phyloP scores from a whole-genome alignment of 1,284 basidiomycete species.

The Afroboletus lepidellus region DNA sequence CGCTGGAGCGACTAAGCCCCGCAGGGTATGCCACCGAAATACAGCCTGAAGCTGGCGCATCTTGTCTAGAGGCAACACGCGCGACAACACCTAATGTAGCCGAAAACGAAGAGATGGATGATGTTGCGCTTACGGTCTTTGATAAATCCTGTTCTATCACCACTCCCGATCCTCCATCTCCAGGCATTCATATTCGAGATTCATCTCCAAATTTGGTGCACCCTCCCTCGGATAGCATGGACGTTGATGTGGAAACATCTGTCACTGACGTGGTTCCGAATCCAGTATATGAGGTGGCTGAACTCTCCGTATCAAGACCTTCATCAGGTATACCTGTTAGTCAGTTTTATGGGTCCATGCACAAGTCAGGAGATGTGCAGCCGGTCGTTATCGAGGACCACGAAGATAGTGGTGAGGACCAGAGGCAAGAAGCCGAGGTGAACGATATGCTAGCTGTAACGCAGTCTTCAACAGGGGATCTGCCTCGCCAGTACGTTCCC shows the following conservation, averaged over 20 bases:
- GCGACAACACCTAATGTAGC: constrained; percentile 19
- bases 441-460: constrained; percentile 29
- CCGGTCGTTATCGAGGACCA: constrained; percentile 14
- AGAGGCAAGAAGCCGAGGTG: constrained; percentile 33
- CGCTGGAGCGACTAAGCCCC: constrained; percentile 1
- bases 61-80: constrained; percentile 16
- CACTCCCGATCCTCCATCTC: constrained; percentile 5
- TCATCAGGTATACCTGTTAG: constrained; percentile 16
- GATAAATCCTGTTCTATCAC: constrained; percentile 26
- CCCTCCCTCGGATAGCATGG: constrained; percentile 30
- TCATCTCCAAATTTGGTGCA: constrained; percentile 17
- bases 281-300: background rate
- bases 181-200: constrained; percentile 10
- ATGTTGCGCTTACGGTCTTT: constrained; percentile 19
- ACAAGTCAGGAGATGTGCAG: constrained; percentile 16
- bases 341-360: constrained; percentile 37
- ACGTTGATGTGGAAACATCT: constrained; percentile 21
- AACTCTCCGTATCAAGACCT: constrained; percentile 4
- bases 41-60: constrained; percentile 17
- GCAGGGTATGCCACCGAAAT: background rate
- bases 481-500: constrained; percentile 20
- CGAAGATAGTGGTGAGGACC: constrained; percentile 32
- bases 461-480: constrained; percentile 14
- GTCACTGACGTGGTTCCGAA: background rate
- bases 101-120: constrained; percentile 21